These are phyloP conservation scores for Beauveria caledonica DNA, from an alignment of 2,329 filamentous ascomycete genomes.

Conservation along the genomic window DNA sequence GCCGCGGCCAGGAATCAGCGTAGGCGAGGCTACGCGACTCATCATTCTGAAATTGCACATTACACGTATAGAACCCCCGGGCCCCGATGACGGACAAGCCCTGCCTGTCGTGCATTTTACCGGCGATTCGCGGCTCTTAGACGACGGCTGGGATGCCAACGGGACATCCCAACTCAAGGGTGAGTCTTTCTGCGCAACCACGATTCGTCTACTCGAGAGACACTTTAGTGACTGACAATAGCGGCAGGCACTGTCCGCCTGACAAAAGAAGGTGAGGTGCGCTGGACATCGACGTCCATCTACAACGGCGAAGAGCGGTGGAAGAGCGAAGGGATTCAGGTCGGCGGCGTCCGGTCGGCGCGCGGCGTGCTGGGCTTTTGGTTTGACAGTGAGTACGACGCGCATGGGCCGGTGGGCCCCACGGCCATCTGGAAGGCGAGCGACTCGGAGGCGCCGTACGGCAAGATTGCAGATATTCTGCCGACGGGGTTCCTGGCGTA, in stretches of 20 bases:
- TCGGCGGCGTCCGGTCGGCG: conserved; percentile 57
- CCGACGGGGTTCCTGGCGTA: conserved; percentile 23
- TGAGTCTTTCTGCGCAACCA: conserved; percentile 24
- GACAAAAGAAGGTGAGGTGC: conserved; percentile 61
- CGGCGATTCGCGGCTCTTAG: conserved; percentile 53
- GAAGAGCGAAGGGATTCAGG: conserved; percentile 68
- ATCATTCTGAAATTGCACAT: conserved; percentile 61
- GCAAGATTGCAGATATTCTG: conserved; percentile 23
- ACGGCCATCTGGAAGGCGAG: conserved; percentile 71
- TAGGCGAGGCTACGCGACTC: conserved; percentile 59
- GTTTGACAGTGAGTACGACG: conserved; percentile 49
- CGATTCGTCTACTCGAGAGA: conserved; percentile 13
- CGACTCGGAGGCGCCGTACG: conserved; percentile 31
- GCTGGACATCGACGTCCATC: conserved; percentile 65
- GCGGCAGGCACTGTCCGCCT: conserved; percentile 51
- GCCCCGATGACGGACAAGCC: conserved; percentile 45
- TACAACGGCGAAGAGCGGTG: conserved; percentile 59
- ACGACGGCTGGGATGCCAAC: conserved; percentile 59
- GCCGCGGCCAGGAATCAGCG: conserved; percentile 46
- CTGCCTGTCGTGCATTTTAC: conserved; percentile 61
- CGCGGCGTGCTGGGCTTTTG: conserved; percentile 43
- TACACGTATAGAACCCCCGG: conserved; percentile 51
- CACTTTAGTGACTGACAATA: conserved; percentile 15
- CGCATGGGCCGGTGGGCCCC: conserved; percentile 62
- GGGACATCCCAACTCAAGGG: conserved; percentile 59